Evolutionary conservation across 441 rosid genomes (phyloP).

Genomic region (Gossypium schwendimanii): DNA sequence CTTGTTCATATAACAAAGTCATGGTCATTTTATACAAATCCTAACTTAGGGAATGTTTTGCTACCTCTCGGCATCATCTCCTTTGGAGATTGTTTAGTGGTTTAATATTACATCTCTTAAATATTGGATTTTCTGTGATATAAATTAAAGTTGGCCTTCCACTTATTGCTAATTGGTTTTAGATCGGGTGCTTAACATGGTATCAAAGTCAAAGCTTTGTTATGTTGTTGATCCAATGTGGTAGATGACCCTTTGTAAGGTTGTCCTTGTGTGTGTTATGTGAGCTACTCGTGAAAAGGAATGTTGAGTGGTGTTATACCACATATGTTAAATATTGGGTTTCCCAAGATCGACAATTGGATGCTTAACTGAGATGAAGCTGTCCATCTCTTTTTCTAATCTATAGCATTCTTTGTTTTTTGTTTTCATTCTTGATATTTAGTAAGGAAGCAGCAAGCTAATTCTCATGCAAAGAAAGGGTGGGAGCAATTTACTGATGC

Average conservation of each 20-base stretch:
- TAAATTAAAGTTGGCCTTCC: neutral
- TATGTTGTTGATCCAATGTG: neutral
- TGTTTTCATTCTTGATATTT: conserved; percentile 13
- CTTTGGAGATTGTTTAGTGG: neutral
- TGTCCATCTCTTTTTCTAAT: neutral
- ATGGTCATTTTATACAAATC: neutral
- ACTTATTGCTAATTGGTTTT: neutral
- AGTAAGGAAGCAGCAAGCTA: conserved; percentile 83
- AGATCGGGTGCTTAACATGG: neutral
- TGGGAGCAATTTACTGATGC: conserved; percentile 98
- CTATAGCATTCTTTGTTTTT: neutral
- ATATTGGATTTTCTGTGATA: neutral
- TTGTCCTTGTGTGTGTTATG: neutral
- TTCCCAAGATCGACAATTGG: neutral
- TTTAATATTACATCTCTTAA: neutral
- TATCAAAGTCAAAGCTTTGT: neutral
- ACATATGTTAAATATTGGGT: neutral
- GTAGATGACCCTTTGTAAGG: neutral
- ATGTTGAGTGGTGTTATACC: neutral
- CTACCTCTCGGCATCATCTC: neutral
- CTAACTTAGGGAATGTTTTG: neutral
- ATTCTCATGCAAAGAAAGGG: conserved; percentile 94
- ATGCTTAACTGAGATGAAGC: neutral
- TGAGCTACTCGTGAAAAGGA: neutral
- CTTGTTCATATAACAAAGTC: neutral